These are phyloP conservation scores for Tylopilus subfusipes DNA, from an alignment of 768 basidiomycete genomes.

Conservation along the genomic window DNA sequence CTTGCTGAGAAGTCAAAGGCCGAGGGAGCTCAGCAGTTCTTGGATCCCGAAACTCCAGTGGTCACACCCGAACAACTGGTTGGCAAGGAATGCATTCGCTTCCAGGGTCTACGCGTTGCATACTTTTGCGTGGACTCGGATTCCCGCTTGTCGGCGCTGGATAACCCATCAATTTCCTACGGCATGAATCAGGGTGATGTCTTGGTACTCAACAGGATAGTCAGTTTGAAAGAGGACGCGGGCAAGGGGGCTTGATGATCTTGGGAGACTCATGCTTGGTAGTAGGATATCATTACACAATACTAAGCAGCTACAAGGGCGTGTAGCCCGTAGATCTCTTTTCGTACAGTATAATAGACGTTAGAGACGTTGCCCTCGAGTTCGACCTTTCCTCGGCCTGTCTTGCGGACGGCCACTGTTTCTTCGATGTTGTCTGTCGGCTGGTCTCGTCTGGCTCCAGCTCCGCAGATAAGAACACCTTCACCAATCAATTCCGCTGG, in stretches of 20 bases:
- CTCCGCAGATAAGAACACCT: conserved; percentile 88
- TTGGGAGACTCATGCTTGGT: not conserved
- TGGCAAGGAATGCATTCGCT: conserved; percentile 89
- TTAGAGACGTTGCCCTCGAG: conserved; percentile 86
- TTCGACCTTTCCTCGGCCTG: conserved; percentile 79
- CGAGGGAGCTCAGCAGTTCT: conserved; percentile 34
- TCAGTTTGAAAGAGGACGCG: conserved; percentile 91
- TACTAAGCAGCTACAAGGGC: conserved; percentile 74
- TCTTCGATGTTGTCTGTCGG: conserved; percentile 50
- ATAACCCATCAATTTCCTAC: conserved; percentile 43
- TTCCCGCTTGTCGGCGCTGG: conserved; percentile 60
- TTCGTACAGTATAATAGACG: conserved; percentile 85
- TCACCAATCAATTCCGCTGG: conserved; percentile 96
- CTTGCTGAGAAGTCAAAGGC: conserved; percentile 61
- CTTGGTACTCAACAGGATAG: conserved; percentile 86
- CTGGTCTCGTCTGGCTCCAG: conserved; percentile 44
- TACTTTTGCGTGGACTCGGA: conserved; percentile 96
- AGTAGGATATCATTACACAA: conserved; percentile 12
- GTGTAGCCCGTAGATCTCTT: conserved; percentile 86
- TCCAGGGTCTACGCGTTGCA: conserved; percentile 94
- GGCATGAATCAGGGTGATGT: conserved; percentile 66
- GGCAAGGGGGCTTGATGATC: conserved; percentile 51
- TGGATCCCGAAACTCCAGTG: conserved; percentile 57
- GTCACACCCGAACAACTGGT: conserved; percentile 73
- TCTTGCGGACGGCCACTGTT: conserved; percentile 85